phyloP scores from a whole-genome alignment of 176 grass and related monocot species.

The Cenchrus americanus region DNA sequence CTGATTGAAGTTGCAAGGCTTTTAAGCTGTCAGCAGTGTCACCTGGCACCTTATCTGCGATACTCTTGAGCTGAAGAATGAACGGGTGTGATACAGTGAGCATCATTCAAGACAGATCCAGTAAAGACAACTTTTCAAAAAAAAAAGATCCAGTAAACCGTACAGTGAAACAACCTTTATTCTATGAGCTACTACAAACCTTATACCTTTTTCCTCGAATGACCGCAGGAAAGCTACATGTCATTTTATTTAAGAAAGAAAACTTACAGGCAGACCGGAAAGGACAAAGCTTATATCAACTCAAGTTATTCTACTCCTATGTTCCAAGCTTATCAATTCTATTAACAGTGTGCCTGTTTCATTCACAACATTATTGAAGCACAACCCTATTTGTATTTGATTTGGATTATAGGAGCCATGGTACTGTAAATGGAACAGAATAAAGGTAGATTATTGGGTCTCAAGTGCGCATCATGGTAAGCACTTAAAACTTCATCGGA shows the following conservation, averaged over 20 bases:
- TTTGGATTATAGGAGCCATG: conserved; percentile 12
- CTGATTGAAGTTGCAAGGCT: conserved; percentile 54
- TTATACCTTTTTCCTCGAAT: too few relatives aligned
- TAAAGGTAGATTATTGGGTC: not conserved
- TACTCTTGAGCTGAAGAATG: conserved; percentile 66
- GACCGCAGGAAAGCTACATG: too few relatives aligned
- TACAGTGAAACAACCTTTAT: not conserved
- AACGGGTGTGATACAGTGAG: not conserved
- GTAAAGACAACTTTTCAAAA: not conserved
- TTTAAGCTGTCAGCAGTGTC: conserved; percentile 58
- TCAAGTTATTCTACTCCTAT: conserved; percentile 6
- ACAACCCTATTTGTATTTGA: conserved; percentile 30
- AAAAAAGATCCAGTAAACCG: too few relatives aligned
- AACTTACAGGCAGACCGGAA: too few relatives aligned
- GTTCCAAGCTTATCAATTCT: not conserved
- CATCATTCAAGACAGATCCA: not conserved
- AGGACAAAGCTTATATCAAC: not conserved
- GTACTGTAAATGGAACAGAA: conserved; percentile 16
- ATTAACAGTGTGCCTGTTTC: conserved; percentile 15
- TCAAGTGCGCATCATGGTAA: conserved; percentile 7
- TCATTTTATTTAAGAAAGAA: too few relatives aligned
- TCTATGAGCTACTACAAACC: not conserved
- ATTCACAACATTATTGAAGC: conserved; percentile 45
- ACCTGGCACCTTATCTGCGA: conserved; percentile 61
- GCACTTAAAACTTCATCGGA: not conserved